A percentile compares a stretch with the other conserved stretches of the same genome.
phyloP scores from a whole-genome alignment of 306 rosid genomes.

The Gleditsia sinensis region DNA sequence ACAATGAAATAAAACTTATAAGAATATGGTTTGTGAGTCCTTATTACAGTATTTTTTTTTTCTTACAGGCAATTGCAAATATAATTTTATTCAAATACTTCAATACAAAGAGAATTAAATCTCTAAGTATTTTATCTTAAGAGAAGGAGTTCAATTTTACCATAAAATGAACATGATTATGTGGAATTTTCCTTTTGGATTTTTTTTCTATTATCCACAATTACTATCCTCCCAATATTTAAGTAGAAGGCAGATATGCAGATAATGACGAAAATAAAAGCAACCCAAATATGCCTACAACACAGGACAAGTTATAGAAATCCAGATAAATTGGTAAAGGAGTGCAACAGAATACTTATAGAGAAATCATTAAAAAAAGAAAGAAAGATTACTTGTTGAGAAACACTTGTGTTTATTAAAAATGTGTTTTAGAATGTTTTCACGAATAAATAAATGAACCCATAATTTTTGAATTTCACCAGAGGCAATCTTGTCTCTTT shows the following conservation, averaged over 20 bases:
- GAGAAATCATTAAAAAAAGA: neutral
- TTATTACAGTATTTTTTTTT: slow-evolving; percentile 7
- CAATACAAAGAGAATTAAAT: slow-evolving; percentile 49
- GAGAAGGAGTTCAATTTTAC: neutral
- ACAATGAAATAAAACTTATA: neutral
- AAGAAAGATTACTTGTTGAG: neutral
- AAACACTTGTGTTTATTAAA: slow-evolving; percentile 2
- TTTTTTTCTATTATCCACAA: neutral
- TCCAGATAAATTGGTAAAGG: neutral
- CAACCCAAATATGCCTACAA: neutral
- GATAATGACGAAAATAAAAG: neutral
- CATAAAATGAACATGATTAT: neutral
- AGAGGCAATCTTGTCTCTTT: neutral
- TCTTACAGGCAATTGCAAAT: slow-evolving; percentile 81
- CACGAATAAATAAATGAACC: neutral
- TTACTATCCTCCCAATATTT: neutral
- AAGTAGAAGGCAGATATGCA: neutral
- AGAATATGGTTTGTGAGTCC: neutral
- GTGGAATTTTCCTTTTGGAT: neutral
- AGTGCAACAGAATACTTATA: neutral
- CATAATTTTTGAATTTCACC: neutral
- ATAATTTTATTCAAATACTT: slow-evolving; percentile 61
- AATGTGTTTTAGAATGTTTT: slow-evolving; percentile 5
- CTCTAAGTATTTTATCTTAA: slow-evolving; percentile 56
- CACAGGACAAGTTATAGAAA: slow-evolving; percentile 23